These are phyloP conservation scores for Mucor velutinosus DNA, from an alignment of 371 early-diverging fungal genomes.

Conservation along the genomic window DNA sequence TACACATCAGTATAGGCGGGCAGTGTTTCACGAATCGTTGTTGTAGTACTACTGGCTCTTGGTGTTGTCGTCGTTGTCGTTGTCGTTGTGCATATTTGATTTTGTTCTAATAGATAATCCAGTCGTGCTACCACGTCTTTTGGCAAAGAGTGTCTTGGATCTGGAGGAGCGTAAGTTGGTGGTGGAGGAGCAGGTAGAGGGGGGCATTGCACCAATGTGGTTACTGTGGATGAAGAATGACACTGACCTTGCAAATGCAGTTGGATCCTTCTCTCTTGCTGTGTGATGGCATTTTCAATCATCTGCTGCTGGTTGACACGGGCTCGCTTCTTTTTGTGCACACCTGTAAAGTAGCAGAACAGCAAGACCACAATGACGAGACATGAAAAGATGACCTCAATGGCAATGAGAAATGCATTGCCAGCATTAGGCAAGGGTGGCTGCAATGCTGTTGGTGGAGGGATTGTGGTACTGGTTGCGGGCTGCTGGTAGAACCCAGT, in stretches of 20 bases:
- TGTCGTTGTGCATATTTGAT: constrained; percentile 8
- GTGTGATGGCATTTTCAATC: constrained; percentile 6
- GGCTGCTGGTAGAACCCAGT: not conserved
- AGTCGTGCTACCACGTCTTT: constrained; percentile 10
- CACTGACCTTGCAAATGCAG: not conserved
- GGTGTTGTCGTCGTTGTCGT: not conserved
- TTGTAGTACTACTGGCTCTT: not conserved
- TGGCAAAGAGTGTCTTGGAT: constrained; percentile 1
- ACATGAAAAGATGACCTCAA: constrained; percentile 13
- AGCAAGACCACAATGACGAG: constrained; percentile 2
- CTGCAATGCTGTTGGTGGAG: not conserved
- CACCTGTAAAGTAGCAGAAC: constrained; percentile 5
- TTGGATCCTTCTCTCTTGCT: constrained; percentile 5
- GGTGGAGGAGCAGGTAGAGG: not conserved
- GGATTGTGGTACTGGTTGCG: not conserved
- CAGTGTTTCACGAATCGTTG: not conserved
- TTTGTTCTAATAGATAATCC: constrained; percentile 6
- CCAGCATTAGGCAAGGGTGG: not conserved
- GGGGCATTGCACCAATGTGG: not conserved
- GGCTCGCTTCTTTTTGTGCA: not conserved
- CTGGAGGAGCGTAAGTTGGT: constrained; percentile 13
- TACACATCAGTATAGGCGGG: constrained; percentile 13
- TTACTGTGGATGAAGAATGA: constrained; percentile 4
- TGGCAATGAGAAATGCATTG: constrained; percentile 1
- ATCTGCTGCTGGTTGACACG: not conserved